Evolutionary conservation across 257 asterid species (phyloP).

Genomic region (Rauvolfia tetraphylla): DNA sequence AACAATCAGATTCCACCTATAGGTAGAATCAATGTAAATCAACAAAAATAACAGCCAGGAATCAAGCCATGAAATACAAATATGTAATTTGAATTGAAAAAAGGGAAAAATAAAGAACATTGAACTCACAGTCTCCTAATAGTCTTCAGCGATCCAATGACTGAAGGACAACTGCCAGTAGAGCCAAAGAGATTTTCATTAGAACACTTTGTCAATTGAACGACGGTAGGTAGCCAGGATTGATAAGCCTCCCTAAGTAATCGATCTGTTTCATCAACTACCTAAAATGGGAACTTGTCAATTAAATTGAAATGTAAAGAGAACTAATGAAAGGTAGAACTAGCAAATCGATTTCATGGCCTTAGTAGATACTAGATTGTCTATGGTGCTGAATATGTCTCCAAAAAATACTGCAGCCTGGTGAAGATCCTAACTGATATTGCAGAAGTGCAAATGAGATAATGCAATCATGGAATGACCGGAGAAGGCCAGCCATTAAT

Average conservation of each 20-base stretch:
- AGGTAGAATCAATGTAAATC: neutral
- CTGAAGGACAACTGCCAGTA: constrained; percentile 22
- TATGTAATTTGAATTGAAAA: constrained; percentile 12
- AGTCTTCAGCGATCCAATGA: constrained; percentile 64
- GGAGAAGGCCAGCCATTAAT: neutral
- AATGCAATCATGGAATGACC: neutral
- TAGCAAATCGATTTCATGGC: neutral
- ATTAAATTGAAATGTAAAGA: neutral
- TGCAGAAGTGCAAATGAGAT: neutral
- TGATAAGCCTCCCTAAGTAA: constrained; percentile 89
- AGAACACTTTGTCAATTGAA: constrained; percentile 43
- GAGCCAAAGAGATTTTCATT: constrained; percentile 28
- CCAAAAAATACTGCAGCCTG: neutral
- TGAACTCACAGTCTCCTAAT: constrained; percentile 67
- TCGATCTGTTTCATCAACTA: constrained; percentile 91
- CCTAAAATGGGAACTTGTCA: constrained; percentile 40
- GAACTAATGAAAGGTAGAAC: neutral
- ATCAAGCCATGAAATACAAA: neutral
- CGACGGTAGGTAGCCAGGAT: constrained; percentile 88
- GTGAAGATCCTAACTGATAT: constrained; percentile 5
- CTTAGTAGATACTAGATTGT: neutral
- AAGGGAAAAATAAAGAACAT: neutral
- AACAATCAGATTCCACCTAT: neutral
- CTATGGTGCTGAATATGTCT: neutral
- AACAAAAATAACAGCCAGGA: neutral